Evolutionary conservation across 2,329 filamentous ascomycete genomes (phyloP), one percentile per base, ranked within the genome.

Genomic region (Ophiocordyceps camponoti-saundersi): DNA sequence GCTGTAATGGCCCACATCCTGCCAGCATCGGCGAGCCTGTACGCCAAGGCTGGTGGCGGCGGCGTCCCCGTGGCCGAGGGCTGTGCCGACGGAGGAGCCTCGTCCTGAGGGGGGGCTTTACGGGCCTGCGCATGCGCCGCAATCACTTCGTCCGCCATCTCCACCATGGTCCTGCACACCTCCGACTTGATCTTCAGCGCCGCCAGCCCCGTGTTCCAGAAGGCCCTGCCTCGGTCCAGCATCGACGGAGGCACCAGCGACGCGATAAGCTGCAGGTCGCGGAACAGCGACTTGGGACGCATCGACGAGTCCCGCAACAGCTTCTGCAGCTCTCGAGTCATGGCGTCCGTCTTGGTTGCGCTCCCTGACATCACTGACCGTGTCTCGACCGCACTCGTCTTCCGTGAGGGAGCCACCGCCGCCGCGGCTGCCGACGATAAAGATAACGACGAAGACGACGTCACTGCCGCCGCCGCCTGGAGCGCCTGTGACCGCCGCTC

Each of bases 1-100:
- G 92, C 92, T 1, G 89, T 90, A 59, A 95, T 92, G 51, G 86
- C 83, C 72, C 86, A 87, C 80, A 96, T 92, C 53, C 76, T 79
- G 3, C 85, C 89, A 0, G 88, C 90, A 59, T 95, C 87, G 42
- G 79, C 72, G 59, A 92, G 77, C 48, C 75, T 79, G 62, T 86
- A 81, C 44, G 79, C 75, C 48, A 79, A 73, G 3, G 77, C 66
- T 0, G 72, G 65, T 12, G 67, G 64, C 13, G 71, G 62, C 6
- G 69, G 68, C 8, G 67, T 68, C 32, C 64, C 64, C 2, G 65
- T 65, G 15, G 61, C 53, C 12, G 62, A 62, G 11, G 61, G 58
- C 3, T 61, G 57, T 20, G 57, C 55, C 18, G 59, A 59, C 43
- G 57, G 49, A 3, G 57, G 49, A 13, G 54, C 49, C 8, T 53